A percentile compares a stretch with the other conserved stretches of the same genome.
Evolutionary conservation across 495 filamentous ascomycete genomes (phyloP).

Genomic region (Astrothelium macrocarpum): DNA sequence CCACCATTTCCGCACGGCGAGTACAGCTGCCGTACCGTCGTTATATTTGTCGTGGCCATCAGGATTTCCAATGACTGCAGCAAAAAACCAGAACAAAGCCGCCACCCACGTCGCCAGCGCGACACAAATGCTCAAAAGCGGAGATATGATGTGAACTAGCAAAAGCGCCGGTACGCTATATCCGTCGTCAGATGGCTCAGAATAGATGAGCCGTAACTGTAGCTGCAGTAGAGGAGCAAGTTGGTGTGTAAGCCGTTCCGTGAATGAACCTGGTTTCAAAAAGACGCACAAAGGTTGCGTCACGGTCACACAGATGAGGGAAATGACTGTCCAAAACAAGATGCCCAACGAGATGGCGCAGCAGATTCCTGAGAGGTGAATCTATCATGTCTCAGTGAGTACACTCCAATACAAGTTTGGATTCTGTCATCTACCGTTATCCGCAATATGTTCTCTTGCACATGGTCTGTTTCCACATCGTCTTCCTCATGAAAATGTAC

Average conservation of each 20-base stretch:
- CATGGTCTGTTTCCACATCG: not conserved
- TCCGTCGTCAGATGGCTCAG: slow-evolving; percentile 15
- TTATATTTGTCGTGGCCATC: slow-evolving; percentile 53
- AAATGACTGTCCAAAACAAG: slow-evolving; percentile 22
- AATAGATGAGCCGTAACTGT: slow-evolving; percentile 33
- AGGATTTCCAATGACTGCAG: slow-evolving; percentile 52
- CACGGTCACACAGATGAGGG: slow-evolving; percentile 25
- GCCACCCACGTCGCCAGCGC: slow-evolving; percentile 50
- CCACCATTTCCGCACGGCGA: slow-evolving; percentile 54
- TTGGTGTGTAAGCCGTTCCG: slow-evolving; percentile 25
- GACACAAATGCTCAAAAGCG: slow-evolving; percentile 44
- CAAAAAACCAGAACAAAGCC: slow-evolving; percentile 55
- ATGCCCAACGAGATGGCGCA: not conserved
- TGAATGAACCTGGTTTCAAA: slow-evolving; percentile 20
- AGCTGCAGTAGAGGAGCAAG: slow-evolving; percentile 30
- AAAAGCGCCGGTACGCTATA: slow-evolving; percentile 36
- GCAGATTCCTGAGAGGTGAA: not conserved
- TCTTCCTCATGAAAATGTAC: not conserved
- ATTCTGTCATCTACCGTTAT: not conserved
- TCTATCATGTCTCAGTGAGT: not conserved
- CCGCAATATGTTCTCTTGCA: not conserved
- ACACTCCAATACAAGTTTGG: not conserved
- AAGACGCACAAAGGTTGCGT: slow-evolving; percentile 30
- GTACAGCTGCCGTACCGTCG: slow-evolving; percentile 51
- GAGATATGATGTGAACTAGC: slow-evolving; percentile 43